These are phyloP conservation scores for Penicillium sp. DNA, from an alignment of 2,329 filamentous ascomycete genomes.

Conservation along the genomic window DNA sequence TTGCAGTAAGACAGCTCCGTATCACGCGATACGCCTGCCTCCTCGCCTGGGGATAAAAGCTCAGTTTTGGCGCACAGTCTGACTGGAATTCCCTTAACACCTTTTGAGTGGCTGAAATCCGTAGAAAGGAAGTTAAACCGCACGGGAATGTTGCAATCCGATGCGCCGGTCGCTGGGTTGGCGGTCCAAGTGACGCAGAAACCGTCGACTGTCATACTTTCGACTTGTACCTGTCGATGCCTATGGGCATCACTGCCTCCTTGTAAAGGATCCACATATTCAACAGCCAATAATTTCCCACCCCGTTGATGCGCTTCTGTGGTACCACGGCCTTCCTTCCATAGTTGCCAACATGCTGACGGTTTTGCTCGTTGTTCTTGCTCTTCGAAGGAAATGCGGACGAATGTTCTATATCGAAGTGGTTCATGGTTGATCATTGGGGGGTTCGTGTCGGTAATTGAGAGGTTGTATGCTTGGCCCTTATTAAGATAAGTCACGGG, in stretches of 20 bases:
- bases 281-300: constrained; percentile 88
- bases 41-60: constrained; percentile 55
- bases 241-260: constrained; percentile 56
- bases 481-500: constrained; percentile 98
- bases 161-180: constrained; percentile 58
- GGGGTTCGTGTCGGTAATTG: constrained; percentile 73
- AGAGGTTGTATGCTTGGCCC: constrained; percentile 87
- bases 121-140: constrained; percentile 98
- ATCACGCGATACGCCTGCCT: constrained; percentile 27
- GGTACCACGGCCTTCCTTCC: constrained; percentile 94
- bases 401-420: constrained; percentile 78
- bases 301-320: constrained; percentile 93
- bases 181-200: constrained; percentile 90
- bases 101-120: constrained; percentile 98
- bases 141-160: constrained; percentile 83
- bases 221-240: constrained; percentile 64
- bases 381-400: constrained; percentile 96
- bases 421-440: constrained; percentile 58
- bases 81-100: constrained; percentile 95
- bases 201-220: constrained; percentile 82
- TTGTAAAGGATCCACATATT: constrained; percentile 73
- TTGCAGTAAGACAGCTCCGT: constrained; percentile 90
- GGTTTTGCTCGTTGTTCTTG: constrained; percentile 86
- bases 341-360: constrained; percentile 80
- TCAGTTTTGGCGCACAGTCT: constrained; percentile 89